Evolutionary conservation across 257 asterid genomes (phyloP), one percentile per base, ranked within the genome.

Genomic region (Solanum etuberosum): DNA sequence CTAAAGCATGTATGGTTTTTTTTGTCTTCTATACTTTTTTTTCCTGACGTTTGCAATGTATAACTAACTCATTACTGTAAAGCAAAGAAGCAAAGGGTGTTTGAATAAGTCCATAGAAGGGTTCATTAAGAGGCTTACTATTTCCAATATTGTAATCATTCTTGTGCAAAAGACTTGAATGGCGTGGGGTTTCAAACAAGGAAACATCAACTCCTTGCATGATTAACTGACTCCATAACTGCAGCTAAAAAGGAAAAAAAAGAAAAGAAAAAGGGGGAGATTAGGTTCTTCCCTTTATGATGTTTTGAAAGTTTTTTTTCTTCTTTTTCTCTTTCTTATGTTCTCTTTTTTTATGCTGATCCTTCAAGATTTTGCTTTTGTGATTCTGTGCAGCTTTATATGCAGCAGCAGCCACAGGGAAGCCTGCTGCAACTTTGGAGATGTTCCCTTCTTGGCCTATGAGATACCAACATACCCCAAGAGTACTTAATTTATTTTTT

Each of bases 391-490:
- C 99, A 97, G 99, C 96, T 93, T 95, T 94, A 88, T 93, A 91
- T 93, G 84, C 93, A 68, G 84, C 93, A 77, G 84, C 59, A 13
- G 57, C 88, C 88, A 93, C 85, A 48, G 85, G 68, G 20, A 81
- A 92, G 87, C 97, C 99, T 91, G 98, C 98, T 80, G 95, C 98
- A 87, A 95, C 98, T 86, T 97, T 96, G 94, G 98, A 97, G 83
- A 96, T 96, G 97, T 97, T 97, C 94, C 99, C 98, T 85, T 96
- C 98, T 90, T 92, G 97, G 97, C 98, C 99, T 89, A 91, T 94
- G 89, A 96, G 95, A 91, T 95, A 94, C 91, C 96, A 94, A 67
- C 93, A 90, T n/a, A 91, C 94, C 87, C 90, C 88, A 87, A 98
- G 92, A 94, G 90, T 81, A 37, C 6, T 71, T 18, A 72, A 70